phyloP scores from a whole-genome alignment of 768 basidiomycete genomes.

The Kwoniella sp. region DNA sequence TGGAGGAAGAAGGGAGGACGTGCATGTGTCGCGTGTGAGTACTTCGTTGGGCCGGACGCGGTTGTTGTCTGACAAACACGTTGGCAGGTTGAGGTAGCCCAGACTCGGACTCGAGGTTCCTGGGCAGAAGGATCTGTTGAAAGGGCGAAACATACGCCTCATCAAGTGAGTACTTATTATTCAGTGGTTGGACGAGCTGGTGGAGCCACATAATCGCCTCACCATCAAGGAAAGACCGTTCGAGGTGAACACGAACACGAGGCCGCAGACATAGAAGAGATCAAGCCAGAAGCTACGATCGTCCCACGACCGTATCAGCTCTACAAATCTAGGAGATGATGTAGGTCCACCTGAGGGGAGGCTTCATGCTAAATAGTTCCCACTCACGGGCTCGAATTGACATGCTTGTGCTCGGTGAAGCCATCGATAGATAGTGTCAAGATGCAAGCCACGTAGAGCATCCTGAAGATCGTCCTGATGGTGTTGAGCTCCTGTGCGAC shows the following conservation, averaged over 20 bases:
- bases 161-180: neutral
- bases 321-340: neutral
- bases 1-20: constrained; percentile 13
- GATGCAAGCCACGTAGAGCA: constrained; percentile 32
- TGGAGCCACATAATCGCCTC: constrained; percentile 18
- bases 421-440: constrained; percentile 37
- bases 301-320: no score
- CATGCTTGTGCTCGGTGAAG: constrained; percentile 25
- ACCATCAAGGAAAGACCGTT: constrained; percentile 45
- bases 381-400: constrained; percentile 39
- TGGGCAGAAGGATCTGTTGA: constrained; percentile 49
- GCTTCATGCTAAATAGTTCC: no score
- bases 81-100: constrained; percentile 11
- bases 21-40: constrained; percentile 5
- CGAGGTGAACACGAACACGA: constrained; percentile 40
- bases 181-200: neutral
- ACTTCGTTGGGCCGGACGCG: neutral
- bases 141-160: no score
- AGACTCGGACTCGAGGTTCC: constrained; percentile 28
- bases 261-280: constrained; percentile 22
- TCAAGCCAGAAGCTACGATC: constrained; percentile 37
- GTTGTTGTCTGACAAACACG: constrained; percentile 37
- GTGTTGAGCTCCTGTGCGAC: constrained; percentile 29
- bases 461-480: constrained; percentile 37
- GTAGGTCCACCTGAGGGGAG: no score